Conservation (phyloP, 345 rosid species). For the Erodium maritimum region DNA sequence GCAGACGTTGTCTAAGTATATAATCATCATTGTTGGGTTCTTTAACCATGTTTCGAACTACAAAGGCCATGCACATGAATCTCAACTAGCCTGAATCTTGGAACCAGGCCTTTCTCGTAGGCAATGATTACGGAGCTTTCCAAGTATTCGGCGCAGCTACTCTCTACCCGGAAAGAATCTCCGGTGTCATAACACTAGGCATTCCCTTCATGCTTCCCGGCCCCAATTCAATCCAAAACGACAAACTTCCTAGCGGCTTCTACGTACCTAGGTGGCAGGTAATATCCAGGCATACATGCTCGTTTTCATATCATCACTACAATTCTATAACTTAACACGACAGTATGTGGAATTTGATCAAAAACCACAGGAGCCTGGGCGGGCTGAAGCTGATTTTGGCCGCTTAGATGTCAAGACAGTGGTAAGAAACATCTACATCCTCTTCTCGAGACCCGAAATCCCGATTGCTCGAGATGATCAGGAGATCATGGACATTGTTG, state of each 20-base stretch:
- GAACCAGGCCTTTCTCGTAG: constrained; percentile 37
- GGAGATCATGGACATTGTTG: constrained; percentile 49
- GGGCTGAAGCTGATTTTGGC: constrained; percentile 60
- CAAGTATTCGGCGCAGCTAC: constrained; percentile 30
- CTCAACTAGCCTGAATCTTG: constrained; percentile 1
- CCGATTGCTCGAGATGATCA: constrained; percentile 44
- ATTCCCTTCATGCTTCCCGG: constrained; percentile 29
- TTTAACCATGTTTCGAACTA: too few relatives aligned
- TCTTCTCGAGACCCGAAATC: constrained; percentile 40
- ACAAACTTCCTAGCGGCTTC: constrained; percentile 49
- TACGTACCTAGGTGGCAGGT: constrained; percentile 39
- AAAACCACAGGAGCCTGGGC: constrained; percentile 29
- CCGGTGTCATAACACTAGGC: constrained; percentile 39
- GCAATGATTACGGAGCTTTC: constrained; percentile 38
- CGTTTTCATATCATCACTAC: too few relatives aligned
- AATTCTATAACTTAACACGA: too few relatives aligned
- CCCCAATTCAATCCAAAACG: background rate
- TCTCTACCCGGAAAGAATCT: constrained; percentile 32
- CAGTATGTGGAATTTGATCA: constrained; percentile 33
- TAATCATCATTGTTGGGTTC: too few relatives aligned
- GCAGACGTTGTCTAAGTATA: too few relatives aligned
- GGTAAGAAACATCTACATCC: constrained; percentile 35
- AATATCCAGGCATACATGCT: constrained; percentile 13
- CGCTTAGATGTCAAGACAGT: constrained; percentile 42
- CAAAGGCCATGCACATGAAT: background rate